phyloP scores from a whole-genome alignment of 495 filamentous ascomycete species.

The Penicillium chermesinum region DNA sequence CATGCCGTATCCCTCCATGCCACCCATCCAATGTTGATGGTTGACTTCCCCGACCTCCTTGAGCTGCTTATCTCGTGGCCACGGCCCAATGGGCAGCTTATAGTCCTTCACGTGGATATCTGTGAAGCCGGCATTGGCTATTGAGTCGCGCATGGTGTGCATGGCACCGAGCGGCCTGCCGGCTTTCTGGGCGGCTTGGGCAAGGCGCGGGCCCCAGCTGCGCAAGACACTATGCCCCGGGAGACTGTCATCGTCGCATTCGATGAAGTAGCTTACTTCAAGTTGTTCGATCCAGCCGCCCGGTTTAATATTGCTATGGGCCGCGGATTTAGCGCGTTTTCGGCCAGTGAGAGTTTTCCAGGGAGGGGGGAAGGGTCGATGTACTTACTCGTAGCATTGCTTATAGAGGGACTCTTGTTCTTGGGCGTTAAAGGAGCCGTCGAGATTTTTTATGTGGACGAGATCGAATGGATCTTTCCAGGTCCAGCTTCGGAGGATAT shows the following conservation, averaged over 20 bases:
- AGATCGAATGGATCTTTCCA: slow-evolving; percentile 6
- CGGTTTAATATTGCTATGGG: slow-evolving; percentile 12
- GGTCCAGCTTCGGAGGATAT: slow-evolving; percentile 4
- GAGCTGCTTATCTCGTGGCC: slow-evolving; percentile 2
- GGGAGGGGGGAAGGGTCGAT: no score
- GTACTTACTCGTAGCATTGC: slow-evolving; percentile 5
- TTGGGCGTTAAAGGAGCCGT: background rate
- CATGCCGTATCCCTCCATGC: slow-evolving; percentile 3
- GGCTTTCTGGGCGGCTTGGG: background rate
- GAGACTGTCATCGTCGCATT: slow-evolving; percentile 34
- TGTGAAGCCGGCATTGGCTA: background rate
- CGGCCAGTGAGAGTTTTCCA: background rate
- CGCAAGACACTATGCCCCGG: background rate
- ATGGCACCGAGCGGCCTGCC: background rate
- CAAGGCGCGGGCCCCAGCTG: slow-evolving; percentile 1
- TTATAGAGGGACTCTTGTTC: slow-evolving; percentile 2
- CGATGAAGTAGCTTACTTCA: slow-evolving; percentile 33
- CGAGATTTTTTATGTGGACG: slow-evolving; percentile 11
- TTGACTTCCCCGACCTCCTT: slow-evolving; percentile 2
- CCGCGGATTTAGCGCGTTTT: background rate
- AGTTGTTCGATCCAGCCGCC: slow-evolving; percentile 52
- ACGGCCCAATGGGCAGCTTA: slow-evolving; percentile 2
- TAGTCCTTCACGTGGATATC: slow-evolving; percentile 5
- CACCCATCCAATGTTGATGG: background rate
- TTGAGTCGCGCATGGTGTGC: slow-evolving; percentile 1